Base-by-base conservation (phyloP, 1,284 basidiomycete species). In the Moesziomyces sp. region DNA sequence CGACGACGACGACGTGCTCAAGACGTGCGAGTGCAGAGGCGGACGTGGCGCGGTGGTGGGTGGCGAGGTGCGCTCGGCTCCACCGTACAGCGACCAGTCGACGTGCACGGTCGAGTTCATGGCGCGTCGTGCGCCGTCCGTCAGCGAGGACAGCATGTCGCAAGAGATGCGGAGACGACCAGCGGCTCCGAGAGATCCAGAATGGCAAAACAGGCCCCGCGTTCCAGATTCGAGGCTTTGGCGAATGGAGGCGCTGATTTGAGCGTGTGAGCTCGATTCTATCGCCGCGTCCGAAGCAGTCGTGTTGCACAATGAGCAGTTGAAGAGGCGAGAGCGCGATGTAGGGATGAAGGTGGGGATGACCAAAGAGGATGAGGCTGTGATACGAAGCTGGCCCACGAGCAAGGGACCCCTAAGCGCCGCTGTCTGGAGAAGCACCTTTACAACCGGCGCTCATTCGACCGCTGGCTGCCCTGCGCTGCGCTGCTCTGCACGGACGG, bases 81-180 rank as follows among this genome's bases (percentile, higher is more conserved):
- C 82, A 19, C 82, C 82, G 62, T 81, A 84, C 18, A 78, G 73
- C 19, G 82, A 84, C 80, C 80, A 84, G 62, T 84, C 82, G 48
- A 83, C 67, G 51, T 75, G 71, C 40, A 82, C 60, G 47, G 73
- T 76, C 30, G 71, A 76, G 26, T 74, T 69, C 35, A 69, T 69
- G 46, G 46, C 56, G 52, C 59, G 52, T 19, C 28, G 46, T 2
- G 49, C 63, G 57, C 63, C 52, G 52, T 45, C 24, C 3, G 23
- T 42, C 49, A 59, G 40, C 14, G 21, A 18, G 28, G 66, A 62
- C 3, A 69, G 59, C 66, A 69, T 69, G 21, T 30, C 11, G 21
- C 40, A 35, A 38, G 1, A 16, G 14, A 13, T 13, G n/a, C 14
- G 9, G 26, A 59, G 56, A 30, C 40, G 48, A 40, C 54, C 56